Conservation (phyloP, 2,329 filamentous ascomycete species). For the Colletotrichum costaricense region DNA sequence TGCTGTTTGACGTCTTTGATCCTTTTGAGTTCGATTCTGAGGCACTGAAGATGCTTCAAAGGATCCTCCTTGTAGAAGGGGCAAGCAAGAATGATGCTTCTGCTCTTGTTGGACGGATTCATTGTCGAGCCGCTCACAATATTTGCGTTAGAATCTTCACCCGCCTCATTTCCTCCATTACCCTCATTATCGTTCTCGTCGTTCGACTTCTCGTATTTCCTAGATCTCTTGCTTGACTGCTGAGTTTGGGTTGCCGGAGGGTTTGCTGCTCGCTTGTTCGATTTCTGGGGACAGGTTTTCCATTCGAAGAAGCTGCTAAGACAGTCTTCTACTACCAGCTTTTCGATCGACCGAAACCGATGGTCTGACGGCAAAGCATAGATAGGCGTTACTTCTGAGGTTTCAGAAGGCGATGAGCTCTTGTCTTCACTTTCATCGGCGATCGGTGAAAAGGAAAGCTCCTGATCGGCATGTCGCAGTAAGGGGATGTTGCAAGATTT, state of each 20-base stretch:
- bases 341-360: not conserved
- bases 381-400: not conserved
- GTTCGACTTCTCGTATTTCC: too few species aligned
- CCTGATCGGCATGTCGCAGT: not conserved
- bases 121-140: not conserved
- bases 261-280: not conserved
- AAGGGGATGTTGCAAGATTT: not conserved
- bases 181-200: too few species aligned
- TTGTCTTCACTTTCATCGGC: not conserved
- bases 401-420: not conserved
- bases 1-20: constrained; percentile 47
- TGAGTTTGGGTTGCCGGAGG: not conserved
- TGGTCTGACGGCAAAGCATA: not conserved
- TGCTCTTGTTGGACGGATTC: not conserved
- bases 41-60: constrained; percentile 40
- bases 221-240: not conserved
- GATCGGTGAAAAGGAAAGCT: not conserved
- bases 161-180: not conserved
- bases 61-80: constrained; percentile 44
- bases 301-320: not conserved
- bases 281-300: not conserved
- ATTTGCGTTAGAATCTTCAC: not conserved
- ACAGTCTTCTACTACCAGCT: not conserved
- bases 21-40: constrained; percentile 38
- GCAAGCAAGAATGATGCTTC: constrained; percentile 37